Conservation (phyloP, 108 stramenopile genomes). For the Cyclotella sp. region DNA sequence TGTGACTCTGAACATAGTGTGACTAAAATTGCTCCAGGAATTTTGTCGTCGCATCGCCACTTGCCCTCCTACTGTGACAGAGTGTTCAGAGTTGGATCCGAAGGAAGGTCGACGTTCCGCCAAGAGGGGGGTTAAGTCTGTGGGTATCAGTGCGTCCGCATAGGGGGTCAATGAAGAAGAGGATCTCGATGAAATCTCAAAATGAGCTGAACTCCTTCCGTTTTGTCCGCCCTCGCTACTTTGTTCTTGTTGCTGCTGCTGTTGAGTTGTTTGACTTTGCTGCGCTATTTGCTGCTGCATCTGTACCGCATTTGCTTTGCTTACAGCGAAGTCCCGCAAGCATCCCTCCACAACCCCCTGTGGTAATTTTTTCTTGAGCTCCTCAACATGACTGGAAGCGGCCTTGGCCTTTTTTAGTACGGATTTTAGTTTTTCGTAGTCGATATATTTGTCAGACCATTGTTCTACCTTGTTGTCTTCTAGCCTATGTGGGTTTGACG, state of each 20-base stretch:
- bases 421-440: slow-evolving; percentile 65
- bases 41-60: neutral
- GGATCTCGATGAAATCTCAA: no score
- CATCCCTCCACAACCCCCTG: slow-evolving; percentile 39
- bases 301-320: neutral
- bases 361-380: slow-evolving; percentile 53
- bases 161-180: no score
- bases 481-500: slow-evolving; percentile 59
- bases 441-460: slow-evolving; percentile 81
- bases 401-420: slow-evolving; percentile 51
- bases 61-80: neutral
- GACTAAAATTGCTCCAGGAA: slow-evolving; percentile 20
- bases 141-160: no score
- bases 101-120: slow-evolving; percentile 1
- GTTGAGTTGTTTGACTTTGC: no score
- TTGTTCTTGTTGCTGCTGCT: no score
- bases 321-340: slow-evolving; percentile 28
- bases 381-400: slow-evolving; percentile 41
- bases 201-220: no score
- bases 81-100: slow-evolving; percentile 2
- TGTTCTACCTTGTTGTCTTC: slow-evolving; percentile 89
- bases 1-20: slow-evolving; percentile 31
- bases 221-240: no score
- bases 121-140: neutral
- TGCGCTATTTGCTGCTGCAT: no score